Percentiles rank a stretch among this genome's conserved stretches.
Conservation (phyloP, 441 rosid species). For the Manihot esculenta region DNA sequence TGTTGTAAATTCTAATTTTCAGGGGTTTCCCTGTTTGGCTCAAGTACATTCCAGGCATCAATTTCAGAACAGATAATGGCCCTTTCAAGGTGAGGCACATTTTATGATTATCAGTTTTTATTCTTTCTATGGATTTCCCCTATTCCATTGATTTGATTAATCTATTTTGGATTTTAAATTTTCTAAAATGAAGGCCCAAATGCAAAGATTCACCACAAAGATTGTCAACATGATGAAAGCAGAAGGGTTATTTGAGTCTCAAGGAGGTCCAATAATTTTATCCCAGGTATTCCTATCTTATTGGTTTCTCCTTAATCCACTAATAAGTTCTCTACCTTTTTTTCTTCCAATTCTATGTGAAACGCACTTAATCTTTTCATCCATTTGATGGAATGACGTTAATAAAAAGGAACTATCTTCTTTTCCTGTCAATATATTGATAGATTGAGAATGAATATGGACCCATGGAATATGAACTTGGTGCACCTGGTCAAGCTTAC, state of each 20-base stretch:
- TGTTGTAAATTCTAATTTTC: conserved; percentile 25
- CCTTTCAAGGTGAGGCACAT: conserved; percentile 76
- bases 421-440: conserved; percentile 23
- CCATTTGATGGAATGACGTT: conserved; percentile 9
- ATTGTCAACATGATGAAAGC: conserved; percentile 98
- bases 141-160: neutral
- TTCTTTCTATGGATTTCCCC: conserved; percentile 7
- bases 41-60: conserved; percentile 87
- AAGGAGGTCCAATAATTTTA: conserved; percentile 95
- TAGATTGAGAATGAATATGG: conserved; percentile 99
- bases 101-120: conserved; percentile 29
- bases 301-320: neutral
- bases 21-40: conserved; percentile 99
- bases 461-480: conserved; percentile 84
- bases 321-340: too few species aligned
- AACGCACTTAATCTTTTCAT: neutral
- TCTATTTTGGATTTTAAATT: conserved; percentile 12
- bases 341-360: neutral
- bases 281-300: conserved; percentile 64
- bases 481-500: conserved; percentile 70
- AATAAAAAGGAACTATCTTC: conserved; percentile 14
- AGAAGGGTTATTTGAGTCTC: conserved; percentile 75
- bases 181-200: conserved; percentile 53
- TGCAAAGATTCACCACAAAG: conserved; percentile 83
- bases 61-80: conserved; percentile 89